These are phyloP conservation scores for Spathaspora hagerdaliae DNA, from an alignment of 805 yeast species.

Conservation along the genomic window DNA sequence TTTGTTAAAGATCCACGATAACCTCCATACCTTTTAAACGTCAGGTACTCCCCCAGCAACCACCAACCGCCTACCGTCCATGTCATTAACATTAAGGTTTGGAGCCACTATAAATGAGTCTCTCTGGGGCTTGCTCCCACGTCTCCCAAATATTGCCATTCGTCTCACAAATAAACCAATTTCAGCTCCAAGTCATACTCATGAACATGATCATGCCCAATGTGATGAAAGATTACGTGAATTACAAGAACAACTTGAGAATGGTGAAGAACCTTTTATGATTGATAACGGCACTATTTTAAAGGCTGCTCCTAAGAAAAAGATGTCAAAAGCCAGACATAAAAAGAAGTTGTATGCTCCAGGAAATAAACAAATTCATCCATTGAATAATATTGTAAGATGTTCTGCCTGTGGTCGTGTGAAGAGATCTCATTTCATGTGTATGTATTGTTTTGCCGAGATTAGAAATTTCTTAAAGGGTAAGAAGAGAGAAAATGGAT, in stretches of 20 bases:
- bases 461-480: slow-evolving; percentile 71
- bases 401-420: slow-evolving; percentile 96
- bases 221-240: slow-evolving; percentile 29
- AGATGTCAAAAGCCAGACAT: slow-evolving; percentile 80
- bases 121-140: slow-evolving; percentile 9
- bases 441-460: slow-evolving; percentile 88
- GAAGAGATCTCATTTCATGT: slow-evolving; percentile 84
- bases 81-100: slow-evolving; percentile 23
- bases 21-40: neutral
- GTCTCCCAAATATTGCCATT: slow-evolving; percentile 11
- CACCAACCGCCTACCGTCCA: slow-evolving; percentile 3
- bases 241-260: slow-evolving; percentile 37
- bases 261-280: slow-evolving; percentile 36
- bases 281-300: slow-evolving; percentile 65
- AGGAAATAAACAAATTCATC: slow-evolving; percentile 75
- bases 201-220: neutral
- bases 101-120: slow-evolving; percentile 9
- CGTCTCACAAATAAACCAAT: neutral
- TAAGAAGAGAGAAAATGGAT: slow-evolving; percentile 26
- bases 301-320: slow-evolving; percentile 92
- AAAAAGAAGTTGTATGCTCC: slow-evolving; percentile 81
- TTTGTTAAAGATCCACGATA: neutral
- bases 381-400: slow-evolving; percentile 71
- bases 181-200: neutral
- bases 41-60: neutral